Percentiles rank a stretch among this genome's conserved stretches.
These are phyloP conservation scores for Guadua angustifolia DNA, from an alignment of 176 grass and related monocot genomes.

Conservation along the genomic window DNA sequence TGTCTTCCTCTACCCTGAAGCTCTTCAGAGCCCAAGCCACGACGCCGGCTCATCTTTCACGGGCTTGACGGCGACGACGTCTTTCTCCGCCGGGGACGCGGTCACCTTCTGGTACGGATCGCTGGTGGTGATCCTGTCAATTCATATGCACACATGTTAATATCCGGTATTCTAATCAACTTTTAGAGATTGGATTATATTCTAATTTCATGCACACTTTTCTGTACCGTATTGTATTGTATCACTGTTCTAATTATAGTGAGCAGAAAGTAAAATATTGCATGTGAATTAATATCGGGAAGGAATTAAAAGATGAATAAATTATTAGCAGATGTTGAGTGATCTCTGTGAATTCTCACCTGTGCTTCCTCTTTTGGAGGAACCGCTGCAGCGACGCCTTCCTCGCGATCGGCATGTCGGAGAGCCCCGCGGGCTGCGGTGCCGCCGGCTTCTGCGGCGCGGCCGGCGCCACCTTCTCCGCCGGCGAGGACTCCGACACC, in stretches of 20 bases:
- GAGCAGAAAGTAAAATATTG: neutral
- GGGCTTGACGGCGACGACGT: neutral
- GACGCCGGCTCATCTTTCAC: constrained; percentile 11
- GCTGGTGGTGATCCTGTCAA: neutral
- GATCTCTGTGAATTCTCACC: neutral
- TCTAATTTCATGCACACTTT: neutral
- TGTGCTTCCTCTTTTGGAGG: constrained; percentile 77
- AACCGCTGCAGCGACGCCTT: constrained; percentile 71
- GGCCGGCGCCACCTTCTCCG: neutral
- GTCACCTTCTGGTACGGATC: neutral
- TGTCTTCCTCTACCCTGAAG: neutral
- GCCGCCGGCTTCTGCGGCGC: neutral
- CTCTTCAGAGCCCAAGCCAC: constrained; percentile 36
- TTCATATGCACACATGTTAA: neutral
- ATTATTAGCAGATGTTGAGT: neutral
- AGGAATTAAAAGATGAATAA: neutral
- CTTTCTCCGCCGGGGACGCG: neutral
- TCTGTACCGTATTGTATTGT: neutral
- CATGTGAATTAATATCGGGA: neutral
- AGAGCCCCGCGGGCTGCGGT: neutral
- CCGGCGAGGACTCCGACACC: neutral
- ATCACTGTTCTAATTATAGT: neutral
- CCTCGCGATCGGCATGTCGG: constrained; percentile 67
- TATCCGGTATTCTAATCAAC: neutral
- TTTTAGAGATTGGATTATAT: neutral